Evolutionary conservation across 305 asterid species (phyloP), one percentile per base, ranked within the genome.

Genomic region (Fraxinus floribunda): DNA sequence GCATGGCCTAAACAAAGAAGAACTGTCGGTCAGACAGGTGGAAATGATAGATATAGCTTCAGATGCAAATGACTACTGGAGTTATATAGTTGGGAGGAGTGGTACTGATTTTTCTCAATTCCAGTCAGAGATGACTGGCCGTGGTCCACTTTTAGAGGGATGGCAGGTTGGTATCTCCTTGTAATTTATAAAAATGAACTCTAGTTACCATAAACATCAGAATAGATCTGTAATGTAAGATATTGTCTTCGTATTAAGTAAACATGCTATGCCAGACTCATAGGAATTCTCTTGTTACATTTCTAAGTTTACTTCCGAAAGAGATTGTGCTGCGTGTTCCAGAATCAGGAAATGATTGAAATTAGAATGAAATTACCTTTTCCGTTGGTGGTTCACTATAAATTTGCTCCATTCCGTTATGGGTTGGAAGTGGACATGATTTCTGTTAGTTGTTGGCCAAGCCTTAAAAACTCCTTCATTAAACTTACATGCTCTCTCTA

Each of bases 131-230:
- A 89, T 83, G 81, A 91, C 97, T 35, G 90, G 92, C 1, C 94
- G 98, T 24, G 97, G 98, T 26, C 98, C 97, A 7, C 92, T 95
- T 79, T 81, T 84, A 86, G 91, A 90, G 46, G 94, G 94, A 82
- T 95, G 98, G 98, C 91, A 94, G 98, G 98, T 95, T 79, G 20
- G 89, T 87, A 71, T 22, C 35, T 80, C 55, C 64, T 83, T 55
- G 55, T 32, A 8, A 29, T 24, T 75, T 24, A 60, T 2, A 20
- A 60, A 18, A 60, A 60, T 20, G 11, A 60, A 18, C 26, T 64
- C 35, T 64, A 24, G 34, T 64, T 26, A 22, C 66, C 26, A 57
- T 57, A 4, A 57, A 57, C 15, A 22, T 62, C 35, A 24, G 73
- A 64, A 64, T 64, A 26, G 15, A 62, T 22, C 72, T 62, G 32